These are phyloP conservation scores for Fusarium sp. DNA, from an alignment of 2,329 filamentous ascomycete genomes.

Conservation along the genomic window DNA sequence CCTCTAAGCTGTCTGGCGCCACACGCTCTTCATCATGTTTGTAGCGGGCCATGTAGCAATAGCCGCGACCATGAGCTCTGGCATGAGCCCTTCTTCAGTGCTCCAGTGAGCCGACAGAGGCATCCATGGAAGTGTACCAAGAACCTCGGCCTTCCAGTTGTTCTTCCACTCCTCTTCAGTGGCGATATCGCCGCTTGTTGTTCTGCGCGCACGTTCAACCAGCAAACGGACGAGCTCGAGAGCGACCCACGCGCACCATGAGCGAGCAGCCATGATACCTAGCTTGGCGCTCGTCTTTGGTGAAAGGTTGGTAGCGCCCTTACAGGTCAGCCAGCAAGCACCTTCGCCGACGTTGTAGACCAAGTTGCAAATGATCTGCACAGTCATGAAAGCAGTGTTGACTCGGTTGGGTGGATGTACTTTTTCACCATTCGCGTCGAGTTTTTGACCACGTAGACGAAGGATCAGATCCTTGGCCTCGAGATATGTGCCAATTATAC, in stretches of 20 bases:
- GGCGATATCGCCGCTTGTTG: conserved; percentile 48
- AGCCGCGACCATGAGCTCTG: conserved; percentile 55
- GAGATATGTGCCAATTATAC: conserved; percentile 77
- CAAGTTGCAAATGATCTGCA: conserved; percentile 76
- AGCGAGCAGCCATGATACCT: conserved; percentile 79
- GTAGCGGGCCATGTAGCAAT: conserved; percentile 59
- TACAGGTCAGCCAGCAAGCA: conserved; percentile 78
- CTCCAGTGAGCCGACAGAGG: conserved; percentile 90
- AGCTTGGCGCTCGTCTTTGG: conserved; percentile 69
- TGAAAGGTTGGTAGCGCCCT: conserved; percentile 73
- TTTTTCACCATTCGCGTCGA: conserved; percentile 52
- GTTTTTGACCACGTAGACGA: conserved; percentile 46
- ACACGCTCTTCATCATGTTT: conserved; percentile 59
- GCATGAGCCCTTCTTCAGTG: conserved; percentile 68
- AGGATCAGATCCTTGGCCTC: conserved; percentile 67
- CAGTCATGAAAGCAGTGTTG: conserved; percentile 67
- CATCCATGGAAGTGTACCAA: conserved; percentile 79
- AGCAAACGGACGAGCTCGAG: conserved; percentile 78
- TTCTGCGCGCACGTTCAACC: conserved; percentile 57
- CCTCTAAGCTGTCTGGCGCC: conserved; percentile 53
- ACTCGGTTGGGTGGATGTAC: conserved; percentile 50
- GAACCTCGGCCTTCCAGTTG: conserved; percentile 74
- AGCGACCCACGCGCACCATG: conserved; percentile 83
- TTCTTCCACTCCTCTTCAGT: conserved; percentile 57
- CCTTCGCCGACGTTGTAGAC: conserved; percentile 87